Conservation (phyloP, 139 green algal species). For the Astrephomene gubernaculifera region DNA sequence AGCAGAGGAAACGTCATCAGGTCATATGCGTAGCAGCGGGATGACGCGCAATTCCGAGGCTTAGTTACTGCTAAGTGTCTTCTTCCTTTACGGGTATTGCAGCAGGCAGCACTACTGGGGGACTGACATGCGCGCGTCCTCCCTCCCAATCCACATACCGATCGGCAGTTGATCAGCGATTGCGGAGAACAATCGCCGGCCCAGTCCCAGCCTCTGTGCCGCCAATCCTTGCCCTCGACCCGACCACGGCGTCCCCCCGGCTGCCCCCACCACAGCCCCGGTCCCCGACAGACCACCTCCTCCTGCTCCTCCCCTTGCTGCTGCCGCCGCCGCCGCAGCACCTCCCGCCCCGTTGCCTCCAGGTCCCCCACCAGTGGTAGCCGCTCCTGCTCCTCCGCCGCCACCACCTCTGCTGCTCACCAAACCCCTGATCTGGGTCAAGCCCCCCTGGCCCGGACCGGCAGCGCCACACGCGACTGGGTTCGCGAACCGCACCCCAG, state of each 20-base stretch:
- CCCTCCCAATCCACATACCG: neutral
- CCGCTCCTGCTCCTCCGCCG: neutral
- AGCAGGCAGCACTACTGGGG: neutral
- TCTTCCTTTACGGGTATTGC: neutral
- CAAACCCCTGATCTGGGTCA: no score
- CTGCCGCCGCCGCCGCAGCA: neutral
- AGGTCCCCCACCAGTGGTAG: neutral
- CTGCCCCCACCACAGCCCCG: neutral
- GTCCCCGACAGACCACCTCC: neutral
- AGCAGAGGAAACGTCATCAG: neutral
- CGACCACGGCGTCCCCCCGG: neutral
- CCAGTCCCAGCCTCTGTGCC: neutral
- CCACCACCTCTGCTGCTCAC: no score
- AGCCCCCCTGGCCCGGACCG: no score
- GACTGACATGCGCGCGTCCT: neutral
- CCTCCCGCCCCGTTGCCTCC: neutral
- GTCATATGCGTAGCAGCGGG: neutral
- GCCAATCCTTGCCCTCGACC: neutral
- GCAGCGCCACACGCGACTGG: no score
- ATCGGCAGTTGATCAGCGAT: constrained; percentile 15
- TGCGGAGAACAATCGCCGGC: constrained; percentile 7
- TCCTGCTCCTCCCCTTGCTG: neutral
- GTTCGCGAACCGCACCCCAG: no score
- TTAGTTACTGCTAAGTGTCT: neutral
- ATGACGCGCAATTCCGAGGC: neutral